These are phyloP conservation scores for Primulina huaijiensis DNA, from an alignment of 257 asterid genomes.

Conservation along the genomic window DNA sequence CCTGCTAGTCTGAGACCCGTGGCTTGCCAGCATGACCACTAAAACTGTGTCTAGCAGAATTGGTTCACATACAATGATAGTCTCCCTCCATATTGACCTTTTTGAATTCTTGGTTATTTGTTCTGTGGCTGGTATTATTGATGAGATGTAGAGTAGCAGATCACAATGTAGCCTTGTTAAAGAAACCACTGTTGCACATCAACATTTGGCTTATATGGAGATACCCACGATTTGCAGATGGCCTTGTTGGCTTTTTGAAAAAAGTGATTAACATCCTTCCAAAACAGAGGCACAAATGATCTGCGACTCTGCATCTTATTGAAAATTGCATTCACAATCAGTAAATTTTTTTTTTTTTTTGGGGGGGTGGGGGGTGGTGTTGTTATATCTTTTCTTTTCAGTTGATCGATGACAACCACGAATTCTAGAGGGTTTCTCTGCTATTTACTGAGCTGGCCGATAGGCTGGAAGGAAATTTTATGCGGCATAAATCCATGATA, in stretches of 20 bases:
- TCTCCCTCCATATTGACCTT: neutral
- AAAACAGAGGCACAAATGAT: slow-evolving; percentile 5
- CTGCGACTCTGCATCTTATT: slow-evolving; percentile 8
- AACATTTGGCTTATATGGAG: slow-evolving; percentile 9
- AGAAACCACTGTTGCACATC: neutral
- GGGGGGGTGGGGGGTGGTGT: neutral
- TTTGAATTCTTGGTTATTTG: neutral
- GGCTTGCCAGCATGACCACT: slow-evolving; percentile 11
- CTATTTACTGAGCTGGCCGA: neutral
- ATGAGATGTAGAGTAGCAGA: slow-evolving; percentile 8
- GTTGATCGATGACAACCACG: slow-evolving; percentile 7
- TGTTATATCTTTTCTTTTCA: neutral
- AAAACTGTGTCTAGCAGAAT: slow-evolving; percentile 6
- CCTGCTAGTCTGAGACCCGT: neutral
- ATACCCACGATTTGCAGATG: neutral
- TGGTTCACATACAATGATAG: slow-evolving; percentile 5
- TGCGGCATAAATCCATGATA: slow-evolving; percentile 1
- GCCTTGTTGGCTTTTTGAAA: neutral
- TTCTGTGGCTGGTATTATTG: neutral
- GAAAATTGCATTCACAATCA: neutral
- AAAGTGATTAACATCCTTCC: slow-evolving; percentile 11
- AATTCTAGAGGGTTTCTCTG: neutral
- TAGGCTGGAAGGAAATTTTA: neutral
- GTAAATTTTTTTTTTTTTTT: neutral
- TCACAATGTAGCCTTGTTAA: neutral